Evolutionary conservation across 768 basidiomycete genomes (phyloP).

Genomic region (Lactifluus rugatus): DNA sequence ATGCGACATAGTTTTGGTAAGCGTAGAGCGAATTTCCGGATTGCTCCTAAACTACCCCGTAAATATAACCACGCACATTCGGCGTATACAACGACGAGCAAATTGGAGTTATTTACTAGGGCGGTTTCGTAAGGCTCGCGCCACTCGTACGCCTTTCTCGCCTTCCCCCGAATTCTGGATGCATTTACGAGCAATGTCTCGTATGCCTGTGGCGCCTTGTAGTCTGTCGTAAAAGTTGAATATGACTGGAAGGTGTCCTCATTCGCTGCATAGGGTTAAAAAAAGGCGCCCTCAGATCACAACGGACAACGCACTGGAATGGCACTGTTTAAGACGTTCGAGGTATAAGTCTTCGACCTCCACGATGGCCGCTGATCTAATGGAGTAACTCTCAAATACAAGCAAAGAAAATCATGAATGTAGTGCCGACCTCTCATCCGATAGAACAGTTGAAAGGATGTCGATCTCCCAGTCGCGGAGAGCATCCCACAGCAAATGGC

Average conservation of each 20-base stretch:
- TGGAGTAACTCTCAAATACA: not conserved
- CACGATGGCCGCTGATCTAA: slow-evolving; percentile 37
- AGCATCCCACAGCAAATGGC: slow-evolving; percentile 59
- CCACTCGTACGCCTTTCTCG: slow-evolving; percentile 50
- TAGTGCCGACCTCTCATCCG: slow-evolving; percentile 37
- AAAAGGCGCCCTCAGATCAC: not conserved
- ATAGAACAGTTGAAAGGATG: slow-evolving; percentile 40
- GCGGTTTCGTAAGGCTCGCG: slow-evolving; percentile 53
- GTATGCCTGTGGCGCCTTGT: slow-evolving; percentile 67
- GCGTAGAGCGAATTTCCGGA: slow-evolving; percentile 40
- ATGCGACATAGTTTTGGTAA: slow-evolving; percentile 52
- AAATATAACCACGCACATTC: slow-evolving; percentile 23
- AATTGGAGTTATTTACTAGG: slow-evolving; percentile 36
- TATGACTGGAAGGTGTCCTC: slow-evolving; percentile 80
- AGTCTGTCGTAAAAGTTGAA: slow-evolving; percentile 79
- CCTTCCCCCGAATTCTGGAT: slow-evolving; percentile 56
- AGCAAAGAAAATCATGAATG: not conserved
- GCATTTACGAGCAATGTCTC: slow-evolving; percentile 67
- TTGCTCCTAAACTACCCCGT: slow-evolving; percentile 17
- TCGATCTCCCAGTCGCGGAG: slow-evolving; percentile 70
- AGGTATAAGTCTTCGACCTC: slow-evolving; percentile 51
- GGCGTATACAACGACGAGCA: not conserved
- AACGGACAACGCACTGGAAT: slow-evolving; percentile 44
- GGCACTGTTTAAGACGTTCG: slow-evolving; percentile 64
- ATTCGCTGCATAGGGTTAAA: slow-evolving; percentile 38